A percentile compares a stretch with the other conserved stretches of the same genome.
These are phyloP conservation scores for Leishmania aethiopica DNA, from an alignment of 208 protist species.

Conservation along the genomic window DNA sequence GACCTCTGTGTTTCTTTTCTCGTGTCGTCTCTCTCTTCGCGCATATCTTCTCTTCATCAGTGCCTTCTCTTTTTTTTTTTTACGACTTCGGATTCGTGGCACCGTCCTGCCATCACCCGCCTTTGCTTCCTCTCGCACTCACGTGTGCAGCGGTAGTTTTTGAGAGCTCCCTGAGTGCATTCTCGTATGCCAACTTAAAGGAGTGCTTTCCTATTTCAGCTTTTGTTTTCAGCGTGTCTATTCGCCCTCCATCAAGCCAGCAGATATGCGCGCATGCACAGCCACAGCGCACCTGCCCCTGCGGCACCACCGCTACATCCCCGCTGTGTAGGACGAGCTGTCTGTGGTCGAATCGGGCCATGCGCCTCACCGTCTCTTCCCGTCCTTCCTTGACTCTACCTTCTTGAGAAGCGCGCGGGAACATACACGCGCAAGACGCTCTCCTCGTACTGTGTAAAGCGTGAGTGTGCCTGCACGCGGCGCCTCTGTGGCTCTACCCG, in stretches of 20 bases:
- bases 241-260: neutral
- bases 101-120: neutral
- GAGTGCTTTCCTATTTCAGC: neutral
- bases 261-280: neutral
- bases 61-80: neutral
- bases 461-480: neutral
- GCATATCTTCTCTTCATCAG: neutral
- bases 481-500: neutral
- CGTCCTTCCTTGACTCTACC: neutral
- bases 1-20: neutral
- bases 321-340: neutral
- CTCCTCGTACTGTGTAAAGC: neutral
- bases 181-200: neutral
- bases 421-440: too few species aligned
- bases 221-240: neutral
- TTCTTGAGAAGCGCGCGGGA: too few species aligned
- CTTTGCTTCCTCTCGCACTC: too few species aligned
- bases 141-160: neutral
- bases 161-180: neutral
- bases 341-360: neutral
- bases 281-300: neutral
- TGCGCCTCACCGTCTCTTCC: neutral
- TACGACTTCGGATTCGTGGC: neutral
- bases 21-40: neutral
- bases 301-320: neutral